These are phyloP conservation scores for Psilocybe subaeruginosa DNA, from an alignment of 768 basidiomycete genomes.

Conservation along the genomic window DNA sequence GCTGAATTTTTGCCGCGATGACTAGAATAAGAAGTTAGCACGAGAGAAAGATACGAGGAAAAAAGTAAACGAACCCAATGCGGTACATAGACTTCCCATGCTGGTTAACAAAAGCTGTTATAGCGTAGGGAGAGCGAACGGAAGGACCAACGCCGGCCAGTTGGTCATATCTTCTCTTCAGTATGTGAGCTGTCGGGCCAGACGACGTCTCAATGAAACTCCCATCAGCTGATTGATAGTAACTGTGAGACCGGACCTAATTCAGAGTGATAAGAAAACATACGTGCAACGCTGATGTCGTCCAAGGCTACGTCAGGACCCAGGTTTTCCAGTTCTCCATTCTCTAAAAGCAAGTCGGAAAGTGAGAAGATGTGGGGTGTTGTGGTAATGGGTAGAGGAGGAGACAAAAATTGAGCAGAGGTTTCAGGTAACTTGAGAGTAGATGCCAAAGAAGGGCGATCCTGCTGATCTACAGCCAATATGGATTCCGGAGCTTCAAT, in stretches of 20 bases:
- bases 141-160: constrained; percentile 65
- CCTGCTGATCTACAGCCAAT: constrained; percentile 24
- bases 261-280: constrained; percentile 29
- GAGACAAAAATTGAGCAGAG: constrained; percentile 40
- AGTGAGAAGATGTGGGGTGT: constrained; percentile 48
- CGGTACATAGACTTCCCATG: constrained; percentile 80
- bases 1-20: constrained; percentile 59
- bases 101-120: constrained; percentile 83
- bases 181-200: constrained; percentile 71
- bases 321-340: constrained; percentile 39
- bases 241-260: constrained; percentile 13
- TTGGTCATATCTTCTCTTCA: constrained; percentile 78
- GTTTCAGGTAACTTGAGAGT: constrained; percentile 26
- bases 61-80: constrained; percentile 59
- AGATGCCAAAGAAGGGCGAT: constrained; percentile 25
- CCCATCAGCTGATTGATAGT: constrained; percentile 55
- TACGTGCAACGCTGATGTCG: constrained; percentile 63
- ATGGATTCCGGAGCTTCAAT: constrained; percentile 27
- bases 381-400: constrained; percentile 39
- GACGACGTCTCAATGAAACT: constrained; percentile 83
- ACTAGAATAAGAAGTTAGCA: constrained; percentile 34
- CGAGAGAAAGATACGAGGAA: constrained; percentile 1
- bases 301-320: constrained; percentile 55
- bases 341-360: constrained; percentile 42
- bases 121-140: constrained; percentile 77